These are phyloP conservation scores for Glutinoglossum americanum DNA, from an alignment of 495 filamentous ascomycete species.

Conservation along the genomic window DNA sequence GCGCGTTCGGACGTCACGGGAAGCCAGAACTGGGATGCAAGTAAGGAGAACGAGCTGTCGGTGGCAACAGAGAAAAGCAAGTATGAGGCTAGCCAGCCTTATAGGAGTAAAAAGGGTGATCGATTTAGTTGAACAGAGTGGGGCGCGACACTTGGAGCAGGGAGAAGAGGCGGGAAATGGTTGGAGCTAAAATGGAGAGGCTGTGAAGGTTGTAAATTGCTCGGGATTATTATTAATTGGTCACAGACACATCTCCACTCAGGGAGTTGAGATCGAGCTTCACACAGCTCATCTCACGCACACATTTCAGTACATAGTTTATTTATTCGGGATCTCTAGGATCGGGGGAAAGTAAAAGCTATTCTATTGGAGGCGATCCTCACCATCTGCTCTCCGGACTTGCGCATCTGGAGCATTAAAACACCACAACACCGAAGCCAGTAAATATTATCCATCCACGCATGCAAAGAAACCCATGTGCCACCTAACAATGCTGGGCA, in stretches of 20 bases:
- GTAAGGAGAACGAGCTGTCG: conserved; percentile 47
- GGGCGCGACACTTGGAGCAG: too few relatives aligned
- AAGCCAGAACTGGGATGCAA: conserved; percentile 62
- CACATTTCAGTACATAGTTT: too few relatives aligned
- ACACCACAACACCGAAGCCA: too few relatives aligned
- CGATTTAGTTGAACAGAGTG: conserved; percentile 37
- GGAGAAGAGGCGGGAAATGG: not conserved
- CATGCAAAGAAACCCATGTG: too few relatives aligned
- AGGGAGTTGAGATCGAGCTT: not conserved
- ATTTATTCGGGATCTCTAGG: too few relatives aligned
- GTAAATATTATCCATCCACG: too few relatives aligned
- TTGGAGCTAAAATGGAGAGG: not conserved
- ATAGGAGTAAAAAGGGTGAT: conserved; percentile 56
- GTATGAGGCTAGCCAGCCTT: conserved; percentile 64
- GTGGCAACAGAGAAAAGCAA: conserved; percentile 70
- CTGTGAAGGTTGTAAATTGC: not conserved
- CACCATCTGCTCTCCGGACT: too few relatives aligned
- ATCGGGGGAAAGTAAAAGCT: too few relatives aligned
- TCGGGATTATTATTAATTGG: not conserved
- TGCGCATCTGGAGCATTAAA: too few relatives aligned
- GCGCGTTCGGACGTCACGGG: conserved; percentile 30
- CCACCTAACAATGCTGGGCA: too few relatives aligned
- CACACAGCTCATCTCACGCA: too few relatives aligned
- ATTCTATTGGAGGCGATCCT: too few relatives aligned
- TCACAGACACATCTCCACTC: not conserved